Base-by-base conservation (phyloP, 2,329 filamentous ascomycete species). In the Fusarium bactridioides region DNA sequence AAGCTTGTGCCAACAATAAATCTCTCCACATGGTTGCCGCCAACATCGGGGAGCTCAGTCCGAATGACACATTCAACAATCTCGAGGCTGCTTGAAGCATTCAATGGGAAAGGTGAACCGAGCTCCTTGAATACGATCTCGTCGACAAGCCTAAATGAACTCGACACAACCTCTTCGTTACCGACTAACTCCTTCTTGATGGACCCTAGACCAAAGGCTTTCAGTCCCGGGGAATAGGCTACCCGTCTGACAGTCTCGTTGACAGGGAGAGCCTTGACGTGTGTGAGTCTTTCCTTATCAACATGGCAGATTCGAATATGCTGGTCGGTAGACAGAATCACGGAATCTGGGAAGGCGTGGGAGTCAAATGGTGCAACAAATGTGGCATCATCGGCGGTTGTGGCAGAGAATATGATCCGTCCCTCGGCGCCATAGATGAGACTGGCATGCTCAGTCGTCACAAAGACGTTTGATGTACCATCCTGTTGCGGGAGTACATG, bases 1-100 rank as follows among this genome's bases (percentile, higher is more conserved):
- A 92, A 95, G 61, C 93, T 93, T 1, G 96, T 98, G 11, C 96
- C 96, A 11, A 98, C 89, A n/a, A 98, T 84, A 78, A 98, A 98
- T 45, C 94, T 87, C 79, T 98, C 95, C 0, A 87, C 88, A 10
- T 82, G 79, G 33, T 86, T 83, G 15, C 90, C 90, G 45, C 83
- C 84, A 7, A 83, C 83, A 74, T 85, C 91, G 5, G 88, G 86
- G 18, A 98, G 86, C 74, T 94, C 89, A 10, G 93, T 91, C 38
- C 93, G 89, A 64, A 97, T 91, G 12, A 97, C 91, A 69, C 92
- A 91, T 81, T 98, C 96, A 7, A 98, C 89, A 50, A 98, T 84
- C 81, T 99, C 96, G 5, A 84, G 75, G 4, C 82, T 80, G 4
- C 81, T 80, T 1, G 82, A 82, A 12, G 78, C 79, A 16, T 86